phyloP scores from a whole-genome alignment of 495 filamentous ascomycete genomes.

The Wilcoxina mikolae region DNA sequence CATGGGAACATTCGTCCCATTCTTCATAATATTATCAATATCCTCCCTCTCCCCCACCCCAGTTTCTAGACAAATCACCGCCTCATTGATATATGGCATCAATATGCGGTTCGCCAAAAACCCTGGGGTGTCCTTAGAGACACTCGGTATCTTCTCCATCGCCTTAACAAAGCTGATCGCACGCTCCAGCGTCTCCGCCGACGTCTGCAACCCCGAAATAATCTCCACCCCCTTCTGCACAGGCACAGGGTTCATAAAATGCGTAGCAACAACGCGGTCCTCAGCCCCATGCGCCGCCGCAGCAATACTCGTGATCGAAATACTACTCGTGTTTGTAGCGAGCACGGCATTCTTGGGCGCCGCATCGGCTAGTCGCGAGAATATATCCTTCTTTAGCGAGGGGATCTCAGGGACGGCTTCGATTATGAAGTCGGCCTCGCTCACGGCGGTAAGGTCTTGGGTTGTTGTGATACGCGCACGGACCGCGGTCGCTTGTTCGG shows the following conservation, averaged over 20 bases:
- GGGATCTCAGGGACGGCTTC: conserved; percentile 94
- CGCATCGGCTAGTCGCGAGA: conserved; percentile 66
- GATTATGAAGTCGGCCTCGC: conserved; percentile 88
- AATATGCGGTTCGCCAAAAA: conserved; percentile 94
- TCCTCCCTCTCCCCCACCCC: conserved; percentile 73
- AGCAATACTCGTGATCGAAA: conserved; percentile 92
- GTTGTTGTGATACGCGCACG: conserved; percentile 52
- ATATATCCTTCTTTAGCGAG: conserved; percentile 73
- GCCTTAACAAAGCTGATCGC: conserved; percentile 74
- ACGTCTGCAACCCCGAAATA: conserved; percentile 85
- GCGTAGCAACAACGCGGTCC: conserved; percentile 82
- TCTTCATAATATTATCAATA: conserved; percentile 98
- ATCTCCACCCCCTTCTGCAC: conserved; percentile 97
- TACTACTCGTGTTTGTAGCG: conserved; percentile 94
- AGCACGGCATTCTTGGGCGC: conserved; percentile 79
- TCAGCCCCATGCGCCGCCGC: conserved; percentile 62
- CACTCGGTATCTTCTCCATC: conserved; percentile 85
- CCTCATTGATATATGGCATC: conserved; percentile 99
- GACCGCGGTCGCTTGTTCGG: conserved; percentile 56
- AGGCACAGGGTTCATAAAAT: conserved; percentile 99
- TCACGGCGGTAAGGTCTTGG: conserved; percentile 62
- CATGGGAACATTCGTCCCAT: conserved; percentile 97
- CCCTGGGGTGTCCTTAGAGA: conserved; percentile 76
- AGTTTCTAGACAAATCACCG: conserved; percentile 90
- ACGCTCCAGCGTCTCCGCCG: conserved; percentile 58